These are phyloP conservation scores for Nothophoma quercina DNA, from an alignment of 2,329 filamentous ascomycete species.

Conservation along the genomic window DNA sequence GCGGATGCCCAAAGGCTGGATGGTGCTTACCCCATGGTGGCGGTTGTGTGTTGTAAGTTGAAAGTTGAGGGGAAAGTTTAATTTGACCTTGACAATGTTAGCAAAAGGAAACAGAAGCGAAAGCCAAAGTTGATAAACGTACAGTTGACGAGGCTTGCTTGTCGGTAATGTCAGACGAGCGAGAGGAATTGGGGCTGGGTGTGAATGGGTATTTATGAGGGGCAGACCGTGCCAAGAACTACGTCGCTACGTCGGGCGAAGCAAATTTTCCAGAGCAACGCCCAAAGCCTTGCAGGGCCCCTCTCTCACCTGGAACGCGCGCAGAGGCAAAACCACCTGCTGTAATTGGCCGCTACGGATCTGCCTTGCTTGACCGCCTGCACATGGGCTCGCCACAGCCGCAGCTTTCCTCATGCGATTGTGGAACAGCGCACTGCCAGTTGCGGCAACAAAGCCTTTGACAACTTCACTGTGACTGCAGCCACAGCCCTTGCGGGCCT, in stretches of 20 bases:
- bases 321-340: constrained; percentile 2
- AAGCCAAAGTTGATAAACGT: no score
- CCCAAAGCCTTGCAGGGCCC: constrained; percentile 20
- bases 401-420: constrained; percentile 33
- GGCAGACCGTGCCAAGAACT: background rate
- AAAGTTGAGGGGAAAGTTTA: constrained; percentile 34
- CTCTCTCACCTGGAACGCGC: constrained; percentile 14
- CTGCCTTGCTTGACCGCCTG: constrained; percentile 27
- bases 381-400: constrained; percentile 29
- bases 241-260: constrained; percentile 5
- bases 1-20: background rate
- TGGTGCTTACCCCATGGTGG: constrained; percentile 67
- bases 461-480: background rate
- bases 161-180: background rate
- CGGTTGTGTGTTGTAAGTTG: constrained; percentile 51
- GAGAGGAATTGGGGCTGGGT: background rate
- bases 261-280: constrained; percentile 12
- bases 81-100: background rate
- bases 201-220: background rate
- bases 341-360: constrained; percentile 22
- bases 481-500: background rate
- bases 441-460: constrained; percentile 6
- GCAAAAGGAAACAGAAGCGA: no score
- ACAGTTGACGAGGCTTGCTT: background rate
- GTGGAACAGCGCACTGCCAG: constrained; percentile 20